Evolutionary conservation across 495 filamentous ascomycete species (phyloP).

Genomic region (Daldinia vernicosa): DNA sequence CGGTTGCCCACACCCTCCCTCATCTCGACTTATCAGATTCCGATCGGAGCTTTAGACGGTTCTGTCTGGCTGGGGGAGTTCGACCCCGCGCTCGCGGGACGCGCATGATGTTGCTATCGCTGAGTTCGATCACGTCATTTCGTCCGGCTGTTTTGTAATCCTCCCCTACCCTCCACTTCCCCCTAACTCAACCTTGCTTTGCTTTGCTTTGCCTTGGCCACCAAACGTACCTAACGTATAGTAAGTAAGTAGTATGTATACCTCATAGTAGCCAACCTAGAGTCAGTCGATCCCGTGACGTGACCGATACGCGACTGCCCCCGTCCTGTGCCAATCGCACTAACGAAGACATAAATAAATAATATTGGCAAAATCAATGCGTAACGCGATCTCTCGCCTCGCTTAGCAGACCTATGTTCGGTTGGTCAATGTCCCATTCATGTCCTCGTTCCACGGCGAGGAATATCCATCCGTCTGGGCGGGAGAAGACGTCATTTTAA

Average conservation of each 20-base stretch:
- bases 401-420: neutral
- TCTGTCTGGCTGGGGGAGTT: constrained; percentile 24
- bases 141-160: constrained; percentile 13
- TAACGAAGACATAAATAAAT: neutral
- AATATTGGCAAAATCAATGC: constrained; percentile 18
- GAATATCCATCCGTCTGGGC: neutral
- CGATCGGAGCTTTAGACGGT: constrained; percentile 29
- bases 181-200: neutral
- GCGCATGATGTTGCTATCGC: constrained; percentile 44
- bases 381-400: constrained; percentile 23
- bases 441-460: neutral
- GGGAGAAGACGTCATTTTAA: neutral
- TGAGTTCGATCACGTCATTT: constrained; percentile 47
- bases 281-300: constrained; percentile 13
- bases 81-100: constrained; percentile 36
- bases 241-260: no score
- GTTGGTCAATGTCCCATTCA: neutral
- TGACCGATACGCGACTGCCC: constrained; percentile 9
- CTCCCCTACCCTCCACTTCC: no score
- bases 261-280: constrained; percentile 10
- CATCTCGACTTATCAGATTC: constrained; percentile 37
- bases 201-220: neutral
- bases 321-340: neutral
- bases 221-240: no score
- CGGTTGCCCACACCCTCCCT: constrained; percentile 20